Percentiles rank a stretch among this genome's conserved stretches.
These are phyloP conservation scores for Ophiobolus disseminans DNA, from an alignment of 2,329 filamentous ascomycete genomes.

Conservation along the genomic window DNA sequence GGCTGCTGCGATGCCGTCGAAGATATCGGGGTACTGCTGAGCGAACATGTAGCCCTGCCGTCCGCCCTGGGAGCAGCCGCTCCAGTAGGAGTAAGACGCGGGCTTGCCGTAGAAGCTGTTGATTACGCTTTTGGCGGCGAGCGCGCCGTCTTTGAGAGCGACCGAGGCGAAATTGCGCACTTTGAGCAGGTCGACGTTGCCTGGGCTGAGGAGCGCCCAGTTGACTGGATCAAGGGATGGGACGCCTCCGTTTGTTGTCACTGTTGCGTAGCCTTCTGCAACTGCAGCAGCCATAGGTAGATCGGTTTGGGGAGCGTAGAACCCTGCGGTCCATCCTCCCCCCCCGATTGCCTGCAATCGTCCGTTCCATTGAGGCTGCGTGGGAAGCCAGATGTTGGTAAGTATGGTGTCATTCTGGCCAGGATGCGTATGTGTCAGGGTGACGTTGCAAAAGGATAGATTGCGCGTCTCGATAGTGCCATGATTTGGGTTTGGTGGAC, in stretches of 20 bases:
- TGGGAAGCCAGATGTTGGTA: constrained; percentile 22
- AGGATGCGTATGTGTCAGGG: constrained; percentile 23
- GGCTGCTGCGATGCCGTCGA: constrained; percentile 38
- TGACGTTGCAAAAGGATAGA: constrained; percentile 28
- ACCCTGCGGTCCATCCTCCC: neutral
- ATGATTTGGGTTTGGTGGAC: constrained; percentile 16
- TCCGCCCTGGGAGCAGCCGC: constrained; percentile 44
- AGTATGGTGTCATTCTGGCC: constrained; percentile 14
- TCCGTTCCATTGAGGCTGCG: constrained; percentile 15
- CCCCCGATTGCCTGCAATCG: constrained; percentile 5
- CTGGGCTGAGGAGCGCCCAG: constrained; percentile 36
- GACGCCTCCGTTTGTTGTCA: constrained; percentile 4
- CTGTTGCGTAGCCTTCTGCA: neutral
- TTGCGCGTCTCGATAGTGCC: neutral
- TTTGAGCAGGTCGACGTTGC: constrained; percentile 30
- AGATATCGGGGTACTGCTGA: constrained; percentile 36
- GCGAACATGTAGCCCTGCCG: constrained; percentile 40
- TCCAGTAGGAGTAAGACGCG: constrained; percentile 43
- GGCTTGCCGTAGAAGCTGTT: constrained; percentile 31
- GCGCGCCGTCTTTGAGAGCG: constrained; percentile 19
- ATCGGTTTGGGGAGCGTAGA: neutral
- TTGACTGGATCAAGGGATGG: constrained; percentile 17
- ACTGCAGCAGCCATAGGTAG: neutral
- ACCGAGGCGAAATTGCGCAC: neutral
- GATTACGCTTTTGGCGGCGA: constrained; percentile 24